These are phyloP conservation scores for Metschnikowia arizonensis DNA, from an alignment of 805 yeast genomes.

Conservation along the genomic window DNA sequence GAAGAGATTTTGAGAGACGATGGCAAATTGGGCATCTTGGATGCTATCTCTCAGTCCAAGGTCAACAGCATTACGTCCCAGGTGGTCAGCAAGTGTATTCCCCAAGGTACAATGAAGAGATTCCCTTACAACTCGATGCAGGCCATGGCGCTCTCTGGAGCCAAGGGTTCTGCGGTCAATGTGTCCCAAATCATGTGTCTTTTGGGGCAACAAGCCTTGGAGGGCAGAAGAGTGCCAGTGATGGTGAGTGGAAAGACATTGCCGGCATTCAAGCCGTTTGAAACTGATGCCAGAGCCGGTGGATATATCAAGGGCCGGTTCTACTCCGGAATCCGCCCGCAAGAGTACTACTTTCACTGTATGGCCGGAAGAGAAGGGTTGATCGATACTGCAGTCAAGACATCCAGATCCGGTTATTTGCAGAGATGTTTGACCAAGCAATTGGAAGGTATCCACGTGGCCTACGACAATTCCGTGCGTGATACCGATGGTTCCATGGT, in stretches of 20 bases:
- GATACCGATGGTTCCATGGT: conserved; percentile 92
- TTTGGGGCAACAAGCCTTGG: conserved; percentile 97
- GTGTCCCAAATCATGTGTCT: conserved; percentile 99
- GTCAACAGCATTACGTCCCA: conserved; percentile 91
- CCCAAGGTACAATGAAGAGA: conserved; percentile 90
- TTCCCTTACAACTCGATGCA: conserved; percentile 98
- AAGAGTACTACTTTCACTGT: conserved; percentile 98
- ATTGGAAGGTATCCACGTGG: conserved; percentile 91
- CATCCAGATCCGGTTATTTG: conserved; percentile 95
- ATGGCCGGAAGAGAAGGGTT: conserved; percentile 99
- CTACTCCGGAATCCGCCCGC: conserved; percentile 96
- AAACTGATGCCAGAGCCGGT: conserved; percentile 97
- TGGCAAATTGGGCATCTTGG: conserved; percentile 84
- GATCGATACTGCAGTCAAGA: conserved; percentile 98
- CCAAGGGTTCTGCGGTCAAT: conserved; percentile 97
- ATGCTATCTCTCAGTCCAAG: conserved; percentile 91
- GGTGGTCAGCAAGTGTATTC: conserved; percentile 92
- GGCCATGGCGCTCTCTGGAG: conserved; percentile 98
- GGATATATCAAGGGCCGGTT: conserved; percentile 96
- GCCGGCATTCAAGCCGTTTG: conserved; percentile 94
- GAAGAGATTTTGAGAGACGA: conserved; percentile 96
- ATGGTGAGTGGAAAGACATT: conserved; percentile 98
- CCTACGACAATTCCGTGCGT: conserved; percentile 92
- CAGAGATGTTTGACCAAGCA: conserved; percentile 98
- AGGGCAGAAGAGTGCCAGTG: conserved; percentile 98